Evolutionary conservation across 2,329 filamentous ascomycete species (phyloP).

Genomic region (Lecanicillium sp.): DNA sequence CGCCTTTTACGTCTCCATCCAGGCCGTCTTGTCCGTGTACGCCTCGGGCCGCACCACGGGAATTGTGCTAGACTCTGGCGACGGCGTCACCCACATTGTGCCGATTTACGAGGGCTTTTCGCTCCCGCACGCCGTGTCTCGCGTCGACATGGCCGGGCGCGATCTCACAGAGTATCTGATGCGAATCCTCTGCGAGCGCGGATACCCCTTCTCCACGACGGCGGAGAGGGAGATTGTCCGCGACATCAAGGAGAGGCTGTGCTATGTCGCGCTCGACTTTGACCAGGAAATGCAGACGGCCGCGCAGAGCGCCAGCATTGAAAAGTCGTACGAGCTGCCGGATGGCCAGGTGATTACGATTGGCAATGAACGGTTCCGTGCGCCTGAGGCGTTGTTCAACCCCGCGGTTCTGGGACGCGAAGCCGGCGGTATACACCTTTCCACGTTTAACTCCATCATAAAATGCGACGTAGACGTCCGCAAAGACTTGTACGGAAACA

Average conservation of each 20-base stretch:
- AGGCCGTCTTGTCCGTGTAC: slow-evolving; percentile 98
- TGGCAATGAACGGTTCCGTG: slow-evolving; percentile 99
- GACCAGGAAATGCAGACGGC: slow-evolving; percentile 99
- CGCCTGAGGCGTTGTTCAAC: slow-evolving; percentile 99
- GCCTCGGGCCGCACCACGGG: slow-evolving; percentile 99
- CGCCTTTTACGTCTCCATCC: slow-evolving; percentile 99
- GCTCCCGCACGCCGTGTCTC: slow-evolving; percentile 97
- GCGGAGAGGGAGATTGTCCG: slow-evolving; percentile 99
- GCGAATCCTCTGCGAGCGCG: slow-evolving; percentile 99
- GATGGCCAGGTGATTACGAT: slow-evolving; percentile 99
- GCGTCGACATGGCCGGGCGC: slow-evolving; percentile 99
- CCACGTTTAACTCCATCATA: slow-evolving; percentile 99
- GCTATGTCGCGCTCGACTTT: slow-evolving; percentile 99
- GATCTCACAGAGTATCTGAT: slow-evolving; percentile 99
- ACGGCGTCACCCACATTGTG: slow-evolving; percentile 99
- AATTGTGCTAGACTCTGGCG: slow-evolving; percentile 99
- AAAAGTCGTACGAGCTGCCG: slow-evolving; percentile 99
- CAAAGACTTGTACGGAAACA: slow-evolving; percentile 99
- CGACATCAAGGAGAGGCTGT: slow-evolving; percentile 99
- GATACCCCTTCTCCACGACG: slow-evolving; percentile 99
- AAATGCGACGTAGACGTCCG: slow-evolving; percentile 99
- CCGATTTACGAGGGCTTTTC: slow-evolving; percentile 99
- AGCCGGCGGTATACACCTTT: slow-evolving; percentile 97
- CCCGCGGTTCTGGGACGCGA: slow-evolving; percentile 97
- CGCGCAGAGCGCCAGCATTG: slow-evolving; percentile 94